Evolutionary conservation across 2,329 filamentous ascomycete species (phyloP).

Genomic region (Bisporella sp.): DNA sequence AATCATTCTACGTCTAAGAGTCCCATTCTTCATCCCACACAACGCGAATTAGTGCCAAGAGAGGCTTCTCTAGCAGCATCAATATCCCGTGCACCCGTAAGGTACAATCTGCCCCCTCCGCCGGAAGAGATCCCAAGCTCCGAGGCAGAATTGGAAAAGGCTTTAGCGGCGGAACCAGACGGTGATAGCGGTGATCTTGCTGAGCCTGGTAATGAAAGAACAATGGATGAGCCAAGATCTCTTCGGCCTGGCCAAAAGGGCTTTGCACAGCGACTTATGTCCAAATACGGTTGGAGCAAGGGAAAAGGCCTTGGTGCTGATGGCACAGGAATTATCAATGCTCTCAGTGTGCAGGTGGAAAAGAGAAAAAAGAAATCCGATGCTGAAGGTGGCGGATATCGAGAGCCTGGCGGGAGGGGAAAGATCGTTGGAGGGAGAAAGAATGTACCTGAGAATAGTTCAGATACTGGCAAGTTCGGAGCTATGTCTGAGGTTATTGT

Average conservation of each 20-base stretch:
- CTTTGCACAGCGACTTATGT: constrained; percentile 83
- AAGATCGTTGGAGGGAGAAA: constrained; percentile 75
- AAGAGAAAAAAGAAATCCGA: constrained; percentile 76
- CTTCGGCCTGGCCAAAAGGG: constrained; percentile 71
- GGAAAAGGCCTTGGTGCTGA: constrained; percentile 81
- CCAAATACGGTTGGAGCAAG: constrained; percentile 89
- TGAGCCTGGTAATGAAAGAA: constrained; percentile 1
- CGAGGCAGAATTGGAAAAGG: constrained; percentile 42
- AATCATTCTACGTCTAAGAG: constrained; percentile 13
- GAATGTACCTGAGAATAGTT: constrained; percentile 33
- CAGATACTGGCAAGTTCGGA: constrained; percentile 53
- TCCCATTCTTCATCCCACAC: constrained; percentile 4
- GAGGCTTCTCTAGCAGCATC: constrained; percentile 35
- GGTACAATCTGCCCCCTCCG: constrained; percentile 53
- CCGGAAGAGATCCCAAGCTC: constrained; percentile 45
- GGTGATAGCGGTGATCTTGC: constrained; percentile 27
- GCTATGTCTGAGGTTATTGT: constrained; percentile 77
- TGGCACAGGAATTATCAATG: constrained; percentile 75
- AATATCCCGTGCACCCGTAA: constrained; percentile 73
- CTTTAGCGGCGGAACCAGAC: constrained; percentile 31
- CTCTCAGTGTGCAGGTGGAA: constrained; percentile 76
- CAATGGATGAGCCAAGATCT: constrained; percentile 42
- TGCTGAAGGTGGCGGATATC: constrained; percentile 72
- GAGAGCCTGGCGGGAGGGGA: constrained; percentile 57
- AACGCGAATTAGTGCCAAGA: too few species aligned